Evolutionary conservation across 2,329 filamentous ascomycete species (phyloP), one percentile per base, ranked within the genome.

Genomic region (Dothideomycetes sp.): DNA sequence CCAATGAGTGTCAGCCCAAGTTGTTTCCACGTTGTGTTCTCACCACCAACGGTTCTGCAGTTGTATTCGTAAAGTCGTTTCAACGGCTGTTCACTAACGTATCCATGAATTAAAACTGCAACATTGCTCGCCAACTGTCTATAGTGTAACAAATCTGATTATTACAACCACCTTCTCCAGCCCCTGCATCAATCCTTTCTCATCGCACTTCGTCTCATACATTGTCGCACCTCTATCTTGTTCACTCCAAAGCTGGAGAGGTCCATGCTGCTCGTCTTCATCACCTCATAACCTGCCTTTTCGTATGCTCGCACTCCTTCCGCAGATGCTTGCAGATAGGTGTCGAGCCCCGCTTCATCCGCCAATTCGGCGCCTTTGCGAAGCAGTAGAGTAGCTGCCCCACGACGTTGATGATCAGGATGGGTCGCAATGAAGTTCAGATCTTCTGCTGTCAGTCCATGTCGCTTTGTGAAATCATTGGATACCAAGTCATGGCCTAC

Each of bases 331-430:
- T 41, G 33, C 5, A 43, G 29, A 16, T 31, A 42, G 14, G 36
- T 41, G 32, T 39, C 37, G 14, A 45, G 38, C 0, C 57, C 57
- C 16, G 53, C 51, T 24, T 51, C 41, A 42, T 66, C 64, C 15
- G 62, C 64, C 30, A 56, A 54, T 5, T 56, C 45, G 11, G 60
- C 33, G 3, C 60, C 63, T 55, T 56, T 60, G 14, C 58, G 43
- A 19, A 66, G 35, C 15, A 67, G 42, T 42, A 65, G 46, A 8
- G 36, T 53, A 3, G 51, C 64, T 4, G 63, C 63, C 1, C 63
- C 64, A 10, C 58, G 55, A 1, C 56, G 47, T 19, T 61, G 60
- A n/a, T 65, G 54, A 2, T 56, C 48, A 1, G 63, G 63, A 43
- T 59, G 53, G 16, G 61, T 65, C 8, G 47, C 43, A 16, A 60